A percentile compares a stretch with the other conserved stretches of the same genome.
phyloP scores from a whole-genome alignment of 1,284 basidiomycete species.

The Melampsora americana region DNA sequence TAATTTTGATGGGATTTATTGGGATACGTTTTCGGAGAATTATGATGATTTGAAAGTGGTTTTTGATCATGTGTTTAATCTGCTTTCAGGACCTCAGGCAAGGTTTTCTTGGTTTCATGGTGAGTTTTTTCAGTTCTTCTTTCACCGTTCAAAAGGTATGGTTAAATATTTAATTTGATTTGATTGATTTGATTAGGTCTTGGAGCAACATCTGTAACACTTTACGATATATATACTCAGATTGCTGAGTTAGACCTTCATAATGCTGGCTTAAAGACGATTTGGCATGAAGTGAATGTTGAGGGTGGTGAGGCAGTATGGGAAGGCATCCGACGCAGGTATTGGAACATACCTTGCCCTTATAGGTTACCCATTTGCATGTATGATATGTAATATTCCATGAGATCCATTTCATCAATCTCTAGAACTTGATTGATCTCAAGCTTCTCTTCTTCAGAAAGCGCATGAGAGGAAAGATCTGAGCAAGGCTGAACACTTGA shows the following conservation, averaged over 20 bases:
- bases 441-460: too few relatives aligned
- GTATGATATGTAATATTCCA: slow-evolving; percentile 19
- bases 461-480: too few relatives aligned
- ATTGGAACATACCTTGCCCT: slow-evolving; percentile 36
- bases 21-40: slow-evolving; percentile 43
- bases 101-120: slow-evolving; percentile 44
- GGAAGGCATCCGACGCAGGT: slow-evolving; percentile 39
- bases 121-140: too few relatives aligned
- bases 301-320: slow-evolving; percentile 36
- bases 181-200: slow-evolving; percentile 21
- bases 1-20: slow-evolving; percentile 38
- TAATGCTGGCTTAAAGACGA: slow-evolving; percentile 20
- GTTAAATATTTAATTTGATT: too few relatives aligned
- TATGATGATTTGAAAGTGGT: slow-evolving; percentile 18
- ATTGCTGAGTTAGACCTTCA: slow-evolving; percentile 38
- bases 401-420: neutral
- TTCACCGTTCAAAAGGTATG: too few relatives aligned
- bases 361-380: slow-evolving; percentile 38
- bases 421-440: too few relatives aligned
- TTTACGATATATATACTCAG: slow-evolving; percentile 38
- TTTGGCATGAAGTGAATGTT: slow-evolving; percentile 32
- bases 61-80: slow-evolving; percentile 26
- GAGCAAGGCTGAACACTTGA: too few relatives aligned
- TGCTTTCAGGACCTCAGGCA: slow-evolving; percentile 17
- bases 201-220: slow-evolving; percentile 33